phyloP scores from a whole-genome alignment of 1,284 basidiomycete species.

The Malassezia nana region DNA sequence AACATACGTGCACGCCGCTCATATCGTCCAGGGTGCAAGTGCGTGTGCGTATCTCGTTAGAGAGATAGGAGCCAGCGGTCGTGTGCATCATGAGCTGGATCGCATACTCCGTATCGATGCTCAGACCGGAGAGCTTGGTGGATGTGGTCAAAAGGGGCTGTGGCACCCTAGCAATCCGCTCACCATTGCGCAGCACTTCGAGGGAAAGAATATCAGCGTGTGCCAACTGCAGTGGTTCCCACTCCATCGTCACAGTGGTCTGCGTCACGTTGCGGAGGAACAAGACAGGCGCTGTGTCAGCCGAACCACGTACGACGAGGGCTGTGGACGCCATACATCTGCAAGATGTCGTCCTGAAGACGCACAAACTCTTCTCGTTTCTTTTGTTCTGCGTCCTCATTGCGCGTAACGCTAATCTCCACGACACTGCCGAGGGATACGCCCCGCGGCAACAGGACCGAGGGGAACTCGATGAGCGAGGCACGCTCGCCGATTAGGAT shows the following conservation, averaged over 20 bases:
- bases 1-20: slow-evolving; percentile 42
- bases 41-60: slow-evolving; percentile 28
- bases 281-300: slow-evolving; percentile 26
- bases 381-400: slow-evolving; percentile 34
- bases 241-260: slow-evolving; percentile 45
- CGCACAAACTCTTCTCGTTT: slow-evolving; percentile 37
- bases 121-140: slow-evolving; percentile 43
- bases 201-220: slow-evolving; percentile 36
- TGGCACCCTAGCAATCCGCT: slow-evolving; percentile 41
- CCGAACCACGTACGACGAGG: slow-evolving; percentile 26
- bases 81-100: slow-evolving; percentile 46
- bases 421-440: slow-evolving; percentile 43
- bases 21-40: slow-evolving; percentile 46
- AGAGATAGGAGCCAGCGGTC: slow-evolving; percentile 37
- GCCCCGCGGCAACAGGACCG: slow-evolving; percentile 40
- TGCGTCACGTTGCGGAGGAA: slow-evolving; percentile 43
- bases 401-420: slow-evolving; percentile 41
- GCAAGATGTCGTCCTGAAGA: slow-evolving; percentile 43
- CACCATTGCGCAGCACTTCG: slow-evolving; percentile 44
- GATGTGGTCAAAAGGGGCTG: slow-evolving; percentile 41
- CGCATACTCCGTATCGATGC: slow-evolving; percentile 41
- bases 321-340: slow-evolving; percentile 33
- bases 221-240: slow-evolving; percentile 39
- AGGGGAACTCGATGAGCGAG: slow-evolving; percentile 48
- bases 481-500: slow-evolving; percentile 47